phyloP scores from a whole-genome alignment of 2,329 filamentous ascomycete species.

The Stagonosporopsis tanaceti region DNA sequence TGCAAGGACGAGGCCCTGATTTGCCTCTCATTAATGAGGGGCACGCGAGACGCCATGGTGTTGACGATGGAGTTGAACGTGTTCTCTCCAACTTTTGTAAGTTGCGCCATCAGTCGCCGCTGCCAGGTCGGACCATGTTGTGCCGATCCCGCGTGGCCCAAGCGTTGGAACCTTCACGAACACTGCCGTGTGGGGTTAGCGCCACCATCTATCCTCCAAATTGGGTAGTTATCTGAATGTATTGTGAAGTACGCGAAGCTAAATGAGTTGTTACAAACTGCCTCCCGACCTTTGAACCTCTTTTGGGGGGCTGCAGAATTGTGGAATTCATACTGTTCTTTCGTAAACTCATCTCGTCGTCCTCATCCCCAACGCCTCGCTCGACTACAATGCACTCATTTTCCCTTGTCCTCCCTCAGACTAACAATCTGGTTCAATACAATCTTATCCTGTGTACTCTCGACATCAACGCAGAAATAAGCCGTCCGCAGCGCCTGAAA shows the following conservation, averaged over 20 bases:
- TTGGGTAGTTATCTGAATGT: too few species aligned
- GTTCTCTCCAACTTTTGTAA: constrained; percentile 25
- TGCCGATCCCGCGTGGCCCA: constrained; percentile 5
- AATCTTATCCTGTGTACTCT: constrained; percentile 74
- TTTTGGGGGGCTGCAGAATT: neutral
- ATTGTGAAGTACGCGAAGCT: neutral
- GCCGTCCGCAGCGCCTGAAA: constrained; percentile 93
- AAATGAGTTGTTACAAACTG: neutral
- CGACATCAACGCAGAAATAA: constrained; percentile 83
- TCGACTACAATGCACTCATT: constrained; percentile 22
- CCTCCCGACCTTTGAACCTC: neutral
- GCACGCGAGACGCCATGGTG: neutral
- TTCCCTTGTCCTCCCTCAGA: constrained; percentile 76
- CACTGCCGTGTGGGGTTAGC: constrained; percentile 8
- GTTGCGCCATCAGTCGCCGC: constrained; percentile 23
- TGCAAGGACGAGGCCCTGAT: constrained; percentile 85
- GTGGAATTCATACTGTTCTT: neutral
- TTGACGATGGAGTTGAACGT: constrained; percentile 14
- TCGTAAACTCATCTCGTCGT: neutral
- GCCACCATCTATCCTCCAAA: too few species aligned
- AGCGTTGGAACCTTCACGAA: constrained; percentile 18
- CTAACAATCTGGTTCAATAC: constrained; percentile 92
- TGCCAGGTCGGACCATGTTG: constrained; percentile 15
- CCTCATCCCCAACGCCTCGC: neutral
- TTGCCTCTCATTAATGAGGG: constrained; percentile 80